Evolutionary conservation across 106 monocot genomes (phyloP).

Genomic region (Acanthochlamys bracteata): DNA sequence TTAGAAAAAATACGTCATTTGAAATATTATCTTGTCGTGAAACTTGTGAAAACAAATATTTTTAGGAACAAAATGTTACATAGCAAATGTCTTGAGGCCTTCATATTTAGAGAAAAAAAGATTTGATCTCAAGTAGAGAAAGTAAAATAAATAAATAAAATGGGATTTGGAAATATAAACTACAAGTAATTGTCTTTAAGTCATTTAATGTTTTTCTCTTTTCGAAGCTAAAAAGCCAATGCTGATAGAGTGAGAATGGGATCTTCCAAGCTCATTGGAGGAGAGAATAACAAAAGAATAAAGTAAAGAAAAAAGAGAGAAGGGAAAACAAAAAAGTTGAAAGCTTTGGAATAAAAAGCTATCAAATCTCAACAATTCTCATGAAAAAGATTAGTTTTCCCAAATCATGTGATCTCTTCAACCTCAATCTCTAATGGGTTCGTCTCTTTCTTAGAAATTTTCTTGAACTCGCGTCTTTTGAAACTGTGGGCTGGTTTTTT

Average conservation of each 20-base stretch:
- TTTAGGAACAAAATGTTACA: too few species aligned
- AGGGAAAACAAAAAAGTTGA: background rate
- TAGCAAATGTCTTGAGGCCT: too few species aligned
- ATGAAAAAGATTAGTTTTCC: background rate
- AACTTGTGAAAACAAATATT: too few species aligned
- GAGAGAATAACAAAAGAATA: background rate
- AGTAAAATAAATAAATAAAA: too few species aligned
- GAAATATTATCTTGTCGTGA: too few species aligned
- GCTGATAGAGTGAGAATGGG: constrained; percentile 5
- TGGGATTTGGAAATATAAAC: too few species aligned
- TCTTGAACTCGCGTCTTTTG: background rate
- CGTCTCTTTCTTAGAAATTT: background rate
- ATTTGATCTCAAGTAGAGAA: too few species aligned
- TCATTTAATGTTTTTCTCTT: too few species aligned
- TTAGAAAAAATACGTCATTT: too few species aligned
- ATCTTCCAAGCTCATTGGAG: constrained; percentile 18
- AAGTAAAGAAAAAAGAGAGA: background rate
- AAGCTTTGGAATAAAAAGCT: background rate
- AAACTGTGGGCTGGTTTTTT: background rate
- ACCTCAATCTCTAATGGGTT: background rate
- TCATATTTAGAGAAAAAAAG: too few species aligned
- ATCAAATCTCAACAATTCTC: background rate
- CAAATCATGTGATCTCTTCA: background rate
- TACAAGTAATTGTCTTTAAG: too few species aligned
- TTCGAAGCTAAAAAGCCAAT: background rate